Percentiles rank a stretch among this genome's conserved stretches.
Evolutionary conservation across 208 protist species (phyloP).

Genomic region (Plasmodiophora brassicae): DNA sequence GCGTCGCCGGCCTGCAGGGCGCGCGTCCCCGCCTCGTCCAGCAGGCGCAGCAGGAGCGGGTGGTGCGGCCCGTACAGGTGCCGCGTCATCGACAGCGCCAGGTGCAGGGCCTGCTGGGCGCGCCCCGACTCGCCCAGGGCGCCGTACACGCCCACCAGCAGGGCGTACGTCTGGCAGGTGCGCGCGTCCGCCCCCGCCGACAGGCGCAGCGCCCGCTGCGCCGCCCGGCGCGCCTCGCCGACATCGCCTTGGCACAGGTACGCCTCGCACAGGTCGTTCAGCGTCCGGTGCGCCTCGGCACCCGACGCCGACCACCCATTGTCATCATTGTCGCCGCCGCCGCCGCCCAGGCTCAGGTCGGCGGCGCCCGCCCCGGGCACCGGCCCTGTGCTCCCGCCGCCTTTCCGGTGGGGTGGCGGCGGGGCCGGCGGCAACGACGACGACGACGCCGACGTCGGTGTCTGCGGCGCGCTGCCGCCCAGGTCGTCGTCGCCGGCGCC

Average conservation of each 20-base stretch:
- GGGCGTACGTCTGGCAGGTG: background rate
- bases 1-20: background rate
- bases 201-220: background rate
- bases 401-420: background rate
- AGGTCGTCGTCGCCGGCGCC: background rate
- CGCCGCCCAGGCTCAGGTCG: background rate
- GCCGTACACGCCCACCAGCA: background rate
- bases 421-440: background rate
- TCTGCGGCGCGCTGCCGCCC: background rate
- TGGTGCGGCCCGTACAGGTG: background rate
- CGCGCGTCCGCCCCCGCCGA: background rate
- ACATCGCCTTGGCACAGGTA: background rate
- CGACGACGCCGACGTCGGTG: background rate
- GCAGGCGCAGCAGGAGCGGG: background rate
- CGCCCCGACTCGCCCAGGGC: background rate
- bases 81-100: background rate
- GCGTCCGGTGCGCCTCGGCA: background rate
- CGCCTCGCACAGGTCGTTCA: background rate
- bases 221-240: background rate
- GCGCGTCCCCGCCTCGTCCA: background rate
- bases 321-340: background rate
- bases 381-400: no score
- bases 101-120: background rate
- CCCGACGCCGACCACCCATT: background rate
- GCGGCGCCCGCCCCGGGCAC: background rate